Evolutionary conservation across 495 filamentous ascomycete species (phyloP).

Genomic region (Daldinia decipiens): DNA sequence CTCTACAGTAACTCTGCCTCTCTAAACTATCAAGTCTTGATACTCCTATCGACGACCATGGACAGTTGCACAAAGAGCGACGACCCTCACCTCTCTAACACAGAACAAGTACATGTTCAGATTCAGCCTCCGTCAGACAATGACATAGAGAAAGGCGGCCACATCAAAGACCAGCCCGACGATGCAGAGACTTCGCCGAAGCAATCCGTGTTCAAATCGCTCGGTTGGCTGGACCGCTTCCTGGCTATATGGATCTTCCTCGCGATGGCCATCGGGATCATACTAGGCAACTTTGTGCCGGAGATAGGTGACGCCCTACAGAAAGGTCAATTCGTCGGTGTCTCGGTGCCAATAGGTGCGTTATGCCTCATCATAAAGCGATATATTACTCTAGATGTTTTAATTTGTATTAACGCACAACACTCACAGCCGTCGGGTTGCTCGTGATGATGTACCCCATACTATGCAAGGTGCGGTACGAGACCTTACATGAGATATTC

Average conservation of each 20-base stretch:
- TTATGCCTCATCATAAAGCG: not conserved
- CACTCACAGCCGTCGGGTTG: constrained; percentile 73
- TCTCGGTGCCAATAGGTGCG: constrained; percentile 81
- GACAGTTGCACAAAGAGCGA: not conserved
- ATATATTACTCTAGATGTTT: not conserved
- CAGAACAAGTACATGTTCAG: constrained; percentile 1
- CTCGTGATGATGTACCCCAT: constrained; percentile 97
- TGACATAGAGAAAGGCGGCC: not conserved
- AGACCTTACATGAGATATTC: constrained; percentile 78
- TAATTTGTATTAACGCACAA: not conserved
- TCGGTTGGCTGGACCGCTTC: constrained; percentile 78
- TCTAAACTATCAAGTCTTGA: not conserved
- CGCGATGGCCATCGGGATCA: constrained; percentile 81
- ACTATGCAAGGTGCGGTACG: constrained; percentile 90
- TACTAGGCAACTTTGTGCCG: constrained; percentile 82
- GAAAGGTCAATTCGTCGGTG: constrained; percentile 75
- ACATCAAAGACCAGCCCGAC: not conserved
- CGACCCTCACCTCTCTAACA: not conserved
- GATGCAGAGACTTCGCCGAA: not conserved
- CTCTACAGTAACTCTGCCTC: not conserved
- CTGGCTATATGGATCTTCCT: constrained; percentile 88
- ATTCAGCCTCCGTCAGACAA: not conserved
- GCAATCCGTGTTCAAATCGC: constrained; percentile 58
- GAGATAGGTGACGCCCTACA: constrained; percentile 70
- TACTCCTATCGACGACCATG: not conserved